Conservation (phyloP, 768 basidiomycete genomes). For the Pisolithus albus region DNA sequence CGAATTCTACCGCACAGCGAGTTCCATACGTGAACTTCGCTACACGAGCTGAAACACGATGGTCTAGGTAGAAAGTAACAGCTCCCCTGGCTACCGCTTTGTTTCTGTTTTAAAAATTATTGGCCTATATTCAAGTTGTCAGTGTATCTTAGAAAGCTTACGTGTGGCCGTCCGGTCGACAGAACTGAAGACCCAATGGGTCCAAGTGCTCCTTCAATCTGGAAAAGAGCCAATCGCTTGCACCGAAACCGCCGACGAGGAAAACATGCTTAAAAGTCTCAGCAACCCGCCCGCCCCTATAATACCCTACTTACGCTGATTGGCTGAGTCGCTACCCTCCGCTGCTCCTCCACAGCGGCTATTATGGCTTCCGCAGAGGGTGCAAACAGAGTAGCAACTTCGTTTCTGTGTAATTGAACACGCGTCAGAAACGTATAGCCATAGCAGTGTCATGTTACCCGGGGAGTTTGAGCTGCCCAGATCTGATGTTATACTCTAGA, state of each 20-base stretch:
- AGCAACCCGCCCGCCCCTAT: background rate
- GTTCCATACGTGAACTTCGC: conserved; percentile 36
- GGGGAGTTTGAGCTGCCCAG: conserved; percentile 40
- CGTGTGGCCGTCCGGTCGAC: conserved; percentile 49
- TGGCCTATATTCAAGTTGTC: background rate
- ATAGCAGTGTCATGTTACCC: conserved; percentile 18
- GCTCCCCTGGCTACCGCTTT: conserved; percentile 44
- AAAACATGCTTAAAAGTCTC: conserved; percentile 28
- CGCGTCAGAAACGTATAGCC: background rate
- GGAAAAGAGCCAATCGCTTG: conserved; percentile 37
- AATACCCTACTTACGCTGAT: conserved; percentile 17
- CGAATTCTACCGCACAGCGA: conserved; percentile 23
- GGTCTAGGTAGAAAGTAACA: conserved; percentile 38
- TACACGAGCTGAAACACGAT: conserved; percentile 33
- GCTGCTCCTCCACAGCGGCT: conserved; percentile 19
- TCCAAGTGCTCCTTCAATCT: conserved; percentile 27
- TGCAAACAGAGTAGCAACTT: conserved; percentile 27
- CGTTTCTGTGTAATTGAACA: conserved; percentile 11
- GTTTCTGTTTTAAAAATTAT: conserved; percentile 23
- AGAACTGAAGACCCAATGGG: conserved; percentile 32
- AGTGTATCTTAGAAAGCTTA: conserved; percentile 13
- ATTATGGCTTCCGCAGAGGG: conserved; percentile 19
- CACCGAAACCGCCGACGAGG: conserved; percentile 41
- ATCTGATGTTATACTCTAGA: conserved; percentile 32
- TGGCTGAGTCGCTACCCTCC: conserved; percentile 10